Evolutionary conservation across 768 basidiomycete species (phyloP).

Genomic region (Psilocybe azurescens): DNA sequence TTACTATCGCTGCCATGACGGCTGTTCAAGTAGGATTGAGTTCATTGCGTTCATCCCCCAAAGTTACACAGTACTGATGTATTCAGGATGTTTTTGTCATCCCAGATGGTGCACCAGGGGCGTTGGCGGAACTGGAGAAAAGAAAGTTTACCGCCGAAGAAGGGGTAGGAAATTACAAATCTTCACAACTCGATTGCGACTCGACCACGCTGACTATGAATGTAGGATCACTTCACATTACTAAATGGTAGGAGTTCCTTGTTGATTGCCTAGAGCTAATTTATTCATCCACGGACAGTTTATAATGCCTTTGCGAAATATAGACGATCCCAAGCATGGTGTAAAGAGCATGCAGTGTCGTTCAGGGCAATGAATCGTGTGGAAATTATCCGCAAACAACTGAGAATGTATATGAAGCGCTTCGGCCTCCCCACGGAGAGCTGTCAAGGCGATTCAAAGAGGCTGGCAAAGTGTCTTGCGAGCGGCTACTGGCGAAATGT

Average conservation of each 20-base stretch:
- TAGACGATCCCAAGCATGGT: conserved; percentile 89
- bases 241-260: conserved; percentile 70
- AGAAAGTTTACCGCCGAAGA: conserved; percentile 98
- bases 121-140: conserved; percentile 88
- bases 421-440: conserved; percentile 84
- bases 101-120: conserved; percentile 84
- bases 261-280: neutral
- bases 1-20: conserved; percentile 96
- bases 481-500: conserved; percentile 95
- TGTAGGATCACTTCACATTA: conserved; percentile 93
- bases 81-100: conserved; percentile 87
- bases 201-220: neutral
- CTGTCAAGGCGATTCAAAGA: conserved; percentile 86
- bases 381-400: conserved; percentile 92
- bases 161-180: conserved; percentile 63
- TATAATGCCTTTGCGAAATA: conserved; percentile 93
- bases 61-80: neutral
- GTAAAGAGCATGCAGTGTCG: conserved; percentile 89
- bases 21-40: conserved; percentile 66
- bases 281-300: conserved; percentile 46
- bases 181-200: too few relatives aligned
- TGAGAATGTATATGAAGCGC: conserved; percentile 93
- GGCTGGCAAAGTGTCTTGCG: conserved; percentile 87
- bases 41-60: neutral
- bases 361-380: conserved; percentile 94